Conservation (phyloP, 2,329 filamentous ascomycete genomes). For the Xenoacremonium recifei region DNA sequence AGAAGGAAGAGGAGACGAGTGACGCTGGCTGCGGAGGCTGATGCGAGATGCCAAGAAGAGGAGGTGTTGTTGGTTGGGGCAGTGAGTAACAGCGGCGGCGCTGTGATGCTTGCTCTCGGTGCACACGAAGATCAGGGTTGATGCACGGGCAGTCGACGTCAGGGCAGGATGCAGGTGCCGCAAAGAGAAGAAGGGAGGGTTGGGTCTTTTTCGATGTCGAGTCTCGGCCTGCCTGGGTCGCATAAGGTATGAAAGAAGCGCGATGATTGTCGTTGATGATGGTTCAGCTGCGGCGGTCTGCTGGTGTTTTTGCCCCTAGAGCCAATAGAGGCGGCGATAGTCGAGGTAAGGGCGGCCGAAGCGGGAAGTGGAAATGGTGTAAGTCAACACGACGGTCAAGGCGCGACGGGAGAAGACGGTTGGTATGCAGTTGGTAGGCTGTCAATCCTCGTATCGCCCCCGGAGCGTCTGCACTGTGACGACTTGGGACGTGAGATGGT, state of each 20-base stretch:
- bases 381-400: conserved; percentile 1
- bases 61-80: background rate
- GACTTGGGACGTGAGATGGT: background rate
- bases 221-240: background rate
- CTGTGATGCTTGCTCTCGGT: no score
- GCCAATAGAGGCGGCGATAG: conserved; percentile 1
- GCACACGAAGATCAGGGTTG: no score
- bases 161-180: no score
- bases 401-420: no score
- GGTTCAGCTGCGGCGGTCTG: background rate
- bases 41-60: background rate
- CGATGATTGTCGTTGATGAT: background rate
- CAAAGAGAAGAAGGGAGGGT: no score
- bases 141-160: no score
- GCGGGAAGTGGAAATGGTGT: background rate
- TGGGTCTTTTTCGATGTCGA: no score
- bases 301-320: conserved; percentile 1
- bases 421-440: no score
- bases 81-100: background rate
- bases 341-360: background rate
- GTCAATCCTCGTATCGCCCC: background rate
- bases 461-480: no score
- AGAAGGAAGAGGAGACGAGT: no score
- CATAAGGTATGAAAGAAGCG: background rate
- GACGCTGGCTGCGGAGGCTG: no score